Conservation (phyloP, 2,329 filamentous ascomycete genomes). For the Fusarium tricinctum region DNA sequence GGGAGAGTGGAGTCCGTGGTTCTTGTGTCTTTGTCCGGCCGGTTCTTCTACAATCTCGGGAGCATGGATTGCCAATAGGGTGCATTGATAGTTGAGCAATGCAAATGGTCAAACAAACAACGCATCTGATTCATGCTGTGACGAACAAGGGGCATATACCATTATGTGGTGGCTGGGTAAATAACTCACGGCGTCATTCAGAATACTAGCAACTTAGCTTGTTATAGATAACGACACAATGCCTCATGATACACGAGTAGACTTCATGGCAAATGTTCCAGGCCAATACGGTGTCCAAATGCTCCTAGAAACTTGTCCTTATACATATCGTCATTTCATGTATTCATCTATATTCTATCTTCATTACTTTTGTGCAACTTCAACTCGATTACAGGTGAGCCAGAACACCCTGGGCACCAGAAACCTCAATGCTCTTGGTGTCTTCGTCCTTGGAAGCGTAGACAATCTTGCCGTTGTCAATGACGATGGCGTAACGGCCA, state of each 20-base stretch:
- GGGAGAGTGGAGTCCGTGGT: constrained; percentile 57
- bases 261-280: constrained; percentile 7
- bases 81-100: constrained; percentile 61
- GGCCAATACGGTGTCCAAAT: constrained; percentile 7
- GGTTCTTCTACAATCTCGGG: constrained; percentile 60
- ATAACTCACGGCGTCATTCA: constrained; percentile 30
- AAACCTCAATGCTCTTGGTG: constrained; percentile 59
- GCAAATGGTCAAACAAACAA: constrained; percentile 53
- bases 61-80: constrained; percentile 59
- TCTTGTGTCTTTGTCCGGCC: constrained; percentile 60
- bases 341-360: constrained; percentile 23
- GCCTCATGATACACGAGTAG: constrained; percentile 24
- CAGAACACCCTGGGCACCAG: constrained; percentile 68
- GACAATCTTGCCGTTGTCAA: constrained; percentile 86
- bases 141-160: constrained; percentile 25
- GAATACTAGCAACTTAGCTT: constrained; percentile 24
- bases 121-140: constrained; percentile 39
- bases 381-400: constrained; percentile 62
- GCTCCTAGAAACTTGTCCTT: constrained; percentile 23
- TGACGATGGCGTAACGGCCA: constrained; percentile 81
- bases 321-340: constrained; percentile 44
- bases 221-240: constrained; percentile 16
- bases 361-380: constrained; percentile 14
- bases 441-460: constrained; percentile 82
- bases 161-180: constrained; percentile 26